phyloP scores from a whole-genome alignment of 306 rosid species.

The Cicer yamashitae region DNA sequence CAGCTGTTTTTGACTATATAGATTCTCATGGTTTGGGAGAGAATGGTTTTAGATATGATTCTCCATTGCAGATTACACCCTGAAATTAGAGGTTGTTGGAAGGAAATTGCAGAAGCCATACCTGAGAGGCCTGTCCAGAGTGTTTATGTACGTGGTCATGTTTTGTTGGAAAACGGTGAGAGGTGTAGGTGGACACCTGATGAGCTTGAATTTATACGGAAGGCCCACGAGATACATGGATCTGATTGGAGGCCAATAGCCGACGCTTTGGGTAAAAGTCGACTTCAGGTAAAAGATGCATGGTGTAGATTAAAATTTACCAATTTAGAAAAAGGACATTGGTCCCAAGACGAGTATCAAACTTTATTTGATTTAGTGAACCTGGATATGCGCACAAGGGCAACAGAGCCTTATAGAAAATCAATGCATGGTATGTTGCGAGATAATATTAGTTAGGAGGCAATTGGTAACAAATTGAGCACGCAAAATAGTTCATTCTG shows the following conservation, averaged over 20 bases:
- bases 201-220: conserved; percentile 55
- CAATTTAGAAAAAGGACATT: conserved; percentile 50
- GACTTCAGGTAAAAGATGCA: conserved; percentile 72
- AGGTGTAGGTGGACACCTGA: conserved; percentile 61
- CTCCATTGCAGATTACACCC: conserved; percentile 45
- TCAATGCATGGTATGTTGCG: conserved; percentile 73
- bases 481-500: conserved; percentile 53
- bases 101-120: conserved; percentile 59
- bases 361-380: conserved; percentile 75
- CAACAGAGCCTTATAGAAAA: conserved; percentile 53
- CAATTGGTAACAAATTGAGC: conserved; percentile 57
- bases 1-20: conserved; percentile 62
- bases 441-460: conserved; percentile 82
- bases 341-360: conserved; percentile 81
- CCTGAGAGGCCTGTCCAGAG: conserved; percentile 54
- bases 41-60: conserved; percentile 61
- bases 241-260: conserved; percentile 65
- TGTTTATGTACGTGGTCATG: conserved; percentile 65
- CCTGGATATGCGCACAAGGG: conserved; percentile 66
- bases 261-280: conserved; percentile 63
- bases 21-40: conserved; percentile 63
- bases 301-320: conserved; percentile 68
- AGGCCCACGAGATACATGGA: conserved; percentile 58
- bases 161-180: conserved; percentile 57
- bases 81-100: conserved; percentile 68